Evolutionary conservation across 2,329 filamentous ascomycete species (phyloP), one percentile per base, ranked within the genome.

Genomic region (Colletotrichum musae): DNA sequence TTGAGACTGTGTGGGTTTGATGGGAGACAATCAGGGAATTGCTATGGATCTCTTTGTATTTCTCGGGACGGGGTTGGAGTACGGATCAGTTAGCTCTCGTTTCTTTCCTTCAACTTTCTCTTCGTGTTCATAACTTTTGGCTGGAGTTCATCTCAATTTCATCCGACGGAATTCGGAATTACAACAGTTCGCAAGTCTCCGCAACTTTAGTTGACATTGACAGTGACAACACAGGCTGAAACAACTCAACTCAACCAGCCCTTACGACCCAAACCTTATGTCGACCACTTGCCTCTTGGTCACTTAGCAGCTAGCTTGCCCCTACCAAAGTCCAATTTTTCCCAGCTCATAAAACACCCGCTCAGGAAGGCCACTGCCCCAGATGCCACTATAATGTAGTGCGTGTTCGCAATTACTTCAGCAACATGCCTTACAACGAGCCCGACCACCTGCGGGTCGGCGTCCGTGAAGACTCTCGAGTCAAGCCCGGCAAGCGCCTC

Each of bases 401-500:
- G 77, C 18, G 77, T 67, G 1, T 70, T 62, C 7, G 73, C 67
- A 52, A 80, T 77, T 1, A 75, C 74, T 3, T 71, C 39, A 1
- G 74, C 74, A 15, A 79, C 73, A 1, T 74, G 74, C 10, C 72
- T 63, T 4, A 77, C 68, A 10, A 72, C 75, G 3, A 70, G 52
- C 5, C 28, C 10, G 1, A 71, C 50, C 13, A 76, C 58, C 1
- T 71, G 64, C 13, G 71, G 70, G 43, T 74, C 69, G 4, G 71
- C 68, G 15, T 58, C 59, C 5, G 69, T 60, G 64, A 74, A 74
- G 18, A 76, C 70, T 6, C 67, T 64, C 2, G 77, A 79, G 32
- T 74, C 71, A 0, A 74, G 72, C 10, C 77, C 77, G 4, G 75
- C 75, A 28, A 80, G 57, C 0, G 78, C 72, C 56, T 74, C 73